phyloP scores from a whole-genome alignment of 176 grass and related monocot genomes.

The Phyllostachys edulis region DNA sequence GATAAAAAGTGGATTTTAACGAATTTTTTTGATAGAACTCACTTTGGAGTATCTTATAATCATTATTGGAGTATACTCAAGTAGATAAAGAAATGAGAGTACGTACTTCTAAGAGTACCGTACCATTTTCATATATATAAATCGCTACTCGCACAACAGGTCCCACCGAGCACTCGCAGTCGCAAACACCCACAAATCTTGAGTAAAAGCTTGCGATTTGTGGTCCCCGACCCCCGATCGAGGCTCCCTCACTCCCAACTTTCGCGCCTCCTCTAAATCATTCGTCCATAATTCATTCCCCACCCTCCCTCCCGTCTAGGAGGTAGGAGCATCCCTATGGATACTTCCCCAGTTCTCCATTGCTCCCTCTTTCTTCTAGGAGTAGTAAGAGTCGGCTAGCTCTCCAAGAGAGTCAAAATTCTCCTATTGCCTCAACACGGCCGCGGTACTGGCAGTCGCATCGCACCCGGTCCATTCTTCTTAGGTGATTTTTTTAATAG shows the following conservation, averaged over 20 bases:
- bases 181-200: constrained; percentile 8
- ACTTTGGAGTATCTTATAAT: no score
- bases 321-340: neutral
- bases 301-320: neutral
- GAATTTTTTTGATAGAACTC: no score
- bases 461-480: no score
- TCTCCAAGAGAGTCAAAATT: neutral
- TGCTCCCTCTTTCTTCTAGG: neutral
- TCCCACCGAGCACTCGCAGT: constrained; percentile 19
- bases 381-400: neutral
- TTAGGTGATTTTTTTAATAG: neutral
- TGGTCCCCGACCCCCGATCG: neutral
- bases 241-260: constrained; percentile 5
- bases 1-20: no score
- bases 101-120: no score
- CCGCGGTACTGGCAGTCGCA: neutral
- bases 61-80: no score
- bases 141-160: neutral
- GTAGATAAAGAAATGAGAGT: no score
- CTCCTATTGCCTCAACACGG: constrained; percentile 13
- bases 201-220: constrained; percentile 11
- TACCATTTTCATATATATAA: no score
- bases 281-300: constrained; percentile 28
- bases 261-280: constrained; percentile 15
- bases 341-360: neutral